Evolutionary conservation across 2,329 filamentous ascomycete species (phyloP), one percentile per base, ranked within the genome.

Genomic region (Neophaeococcomyces aloes): DNA sequence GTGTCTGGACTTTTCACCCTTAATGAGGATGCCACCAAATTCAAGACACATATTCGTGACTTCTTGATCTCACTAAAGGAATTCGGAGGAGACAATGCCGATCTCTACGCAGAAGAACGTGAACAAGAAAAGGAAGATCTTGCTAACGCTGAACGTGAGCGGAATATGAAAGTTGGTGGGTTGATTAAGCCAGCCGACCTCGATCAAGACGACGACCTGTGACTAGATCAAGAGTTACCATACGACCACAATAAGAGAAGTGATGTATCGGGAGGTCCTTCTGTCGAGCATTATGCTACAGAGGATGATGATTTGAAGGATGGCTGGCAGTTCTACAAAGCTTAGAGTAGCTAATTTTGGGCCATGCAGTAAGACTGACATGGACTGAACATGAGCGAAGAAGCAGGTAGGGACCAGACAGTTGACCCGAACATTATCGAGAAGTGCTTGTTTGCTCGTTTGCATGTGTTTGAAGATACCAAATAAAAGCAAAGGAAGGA

Each of bases 61-160:
- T 98, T 98, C 76, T 70, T 98, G 54, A 94, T 98, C 57, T 93
- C 88, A 17, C 72, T 98, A 55, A 94, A 95, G 68, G 93, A 98
- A 65, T 98, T 96, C 58, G 81, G 86, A 1, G 91, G 86, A 41
- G 91, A 98, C 65, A 95, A 96, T 57, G 79, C 89, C 1, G 91
- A 98, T 60, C 74, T 98, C 7, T 98, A 83, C 65, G 79, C 84
- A 3, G 88, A 94, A 46, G 91, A 98, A 64, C 87, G 94, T 64
- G 91, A 98, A 65, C 83, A 93, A 63, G 86, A 87, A 51, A 82
- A 89, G 48, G 79, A 79, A 52, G 85, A 89, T 56, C 85, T 84
- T 36, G 86, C 88, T 63, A 80, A 83, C 38, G 84, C 86, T 17
- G 93, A 98, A 62, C 81, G 88, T 57, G 86, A 95, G 65, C 82